Evolutionary conservation across 345 rosid genomes (phyloP).

Genomic region (Euphorbia lathyris): DNA sequence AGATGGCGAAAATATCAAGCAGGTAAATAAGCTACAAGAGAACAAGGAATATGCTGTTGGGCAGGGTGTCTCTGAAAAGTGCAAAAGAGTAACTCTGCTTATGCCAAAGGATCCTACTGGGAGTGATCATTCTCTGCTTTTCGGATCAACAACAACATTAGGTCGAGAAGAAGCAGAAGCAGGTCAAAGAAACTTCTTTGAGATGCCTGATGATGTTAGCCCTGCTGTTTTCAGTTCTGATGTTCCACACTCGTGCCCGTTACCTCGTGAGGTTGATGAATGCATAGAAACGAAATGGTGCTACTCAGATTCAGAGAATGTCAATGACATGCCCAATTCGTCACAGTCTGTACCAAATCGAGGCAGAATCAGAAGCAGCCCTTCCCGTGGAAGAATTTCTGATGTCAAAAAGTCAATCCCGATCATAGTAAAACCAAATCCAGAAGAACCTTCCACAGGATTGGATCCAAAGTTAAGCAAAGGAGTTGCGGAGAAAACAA

Average conservation of each 20-base stretch:
- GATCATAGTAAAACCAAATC: constrained; percentile 1
- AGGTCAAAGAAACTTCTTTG: constrained; percentile 37
- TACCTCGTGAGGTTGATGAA: constrained; percentile 38
- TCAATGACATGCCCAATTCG: constrained; percentile 30
- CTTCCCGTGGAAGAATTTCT: constrained; percentile 28
- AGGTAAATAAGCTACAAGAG: constrained; percentile 31
- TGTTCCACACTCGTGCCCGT: constrained; percentile 41
- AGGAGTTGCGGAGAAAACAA: constrained; percentile 46
- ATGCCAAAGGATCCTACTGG: constrained; percentile 43
- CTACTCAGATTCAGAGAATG: constrained; percentile 24
- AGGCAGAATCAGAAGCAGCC: constrained; percentile 29
- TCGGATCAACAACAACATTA: constrained; percentile 22
- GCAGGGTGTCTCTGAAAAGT: constrained; percentile 26
- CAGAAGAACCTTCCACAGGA: constrained; percentile 25
- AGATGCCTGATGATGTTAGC: constrained; percentile 28
- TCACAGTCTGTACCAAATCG: constrained; percentile 34
- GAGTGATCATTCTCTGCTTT: constrained; percentile 29
- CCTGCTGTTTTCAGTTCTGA: constrained; percentile 24
- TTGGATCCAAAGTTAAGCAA: constrained; percentile 31
- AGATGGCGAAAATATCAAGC: constrained; percentile 29
- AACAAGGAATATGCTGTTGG: constrained; percentile 20
- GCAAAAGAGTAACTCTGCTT: constrained; percentile 43
- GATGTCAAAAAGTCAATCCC: constrained; percentile 31
- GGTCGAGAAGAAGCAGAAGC: constrained; percentile 32
- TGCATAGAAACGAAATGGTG: constrained; percentile 28